Conservation (phyloP, 495 filamentous ascomycete genomes). For the Mycothermus thermophilus region DNA sequence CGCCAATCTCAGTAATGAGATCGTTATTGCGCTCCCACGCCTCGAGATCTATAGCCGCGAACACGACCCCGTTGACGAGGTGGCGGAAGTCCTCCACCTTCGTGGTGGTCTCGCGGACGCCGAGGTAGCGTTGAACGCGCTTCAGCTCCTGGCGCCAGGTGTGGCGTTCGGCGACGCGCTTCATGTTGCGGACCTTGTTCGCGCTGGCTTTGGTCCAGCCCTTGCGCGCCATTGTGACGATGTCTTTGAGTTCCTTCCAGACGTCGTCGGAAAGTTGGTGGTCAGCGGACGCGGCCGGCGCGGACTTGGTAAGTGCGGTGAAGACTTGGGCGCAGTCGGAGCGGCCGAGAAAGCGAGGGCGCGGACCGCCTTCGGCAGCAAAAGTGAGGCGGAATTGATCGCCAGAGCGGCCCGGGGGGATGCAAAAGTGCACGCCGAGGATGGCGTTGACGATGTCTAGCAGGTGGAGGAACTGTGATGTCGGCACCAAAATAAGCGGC, state of each 20-base stretch:
- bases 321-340: conserved; percentile 25
- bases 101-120: conserved; percentile 32
- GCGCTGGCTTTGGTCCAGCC: conserved; percentile 9
- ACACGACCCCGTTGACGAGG: too few relatives aligned
- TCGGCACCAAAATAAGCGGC: conserved; percentile 50
- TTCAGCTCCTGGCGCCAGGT: conserved; percentile 38
- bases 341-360: conserved; percentile 51
- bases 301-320: conserved; percentile 15
- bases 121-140: conserved; percentile 54
- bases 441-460: conserved; percentile 44
- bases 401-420: conserved; percentile 33
- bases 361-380: conserved; percentile 37
- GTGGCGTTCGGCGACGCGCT: conserved; percentile 32
- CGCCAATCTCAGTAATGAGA: conserved; percentile 69
- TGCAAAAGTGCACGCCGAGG: conserved; percentile 31
- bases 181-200: conserved; percentile 30
- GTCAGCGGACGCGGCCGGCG: conserved; percentile 13
- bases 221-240: conserved; percentile 12
- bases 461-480: conserved; percentile 44
- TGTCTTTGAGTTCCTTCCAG: conserved; percentile 5
- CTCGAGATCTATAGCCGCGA: conserved; percentile 73
- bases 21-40: conserved; percentile 51
- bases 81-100: conserved; percentile 31
- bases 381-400: conserved; percentile 45
- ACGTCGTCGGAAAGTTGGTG: too few relatives aligned